Evolutionary conservation across 2,329 filamentous ascomycete species (phyloP), one percentile per base, ranked within the genome.

Genomic region (Albifimbria verrucaria): DNA sequence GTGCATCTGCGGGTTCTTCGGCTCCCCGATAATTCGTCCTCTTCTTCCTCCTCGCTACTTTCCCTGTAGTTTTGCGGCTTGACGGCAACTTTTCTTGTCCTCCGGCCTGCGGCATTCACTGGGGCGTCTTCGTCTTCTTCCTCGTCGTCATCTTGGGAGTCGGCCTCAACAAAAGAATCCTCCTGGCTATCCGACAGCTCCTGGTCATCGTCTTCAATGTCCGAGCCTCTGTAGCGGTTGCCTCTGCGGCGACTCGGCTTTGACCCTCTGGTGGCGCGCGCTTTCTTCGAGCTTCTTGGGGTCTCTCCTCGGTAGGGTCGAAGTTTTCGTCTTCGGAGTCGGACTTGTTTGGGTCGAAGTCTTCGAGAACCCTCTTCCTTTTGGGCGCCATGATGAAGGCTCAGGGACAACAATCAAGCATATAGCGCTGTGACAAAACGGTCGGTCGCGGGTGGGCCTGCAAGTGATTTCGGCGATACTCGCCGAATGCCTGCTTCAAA

Each of bases 281-380:
- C 62, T 51, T 75, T 77, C 58, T 75, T 79, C 51, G 68, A 68
- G 55, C 57, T 68, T 54, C 72, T 72, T 15, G 70, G 17, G 77
- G 71, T 25, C 72, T 70, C 23, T 70, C 73, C 59, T 78, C 75
- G 21, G 67, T 64, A 17, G 83, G 83, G 53, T 85, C 79, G 62
- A 87, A 88, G 66, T 86, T 86, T 58, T 84, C 82, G 63, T 88
- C 85, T 48, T 84, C 79, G 2, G 85, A 76, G 59, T 88, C 85
- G 49, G 85, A 87, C 64, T 84, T 80, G 66, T 86, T 87, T 3
- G 81, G 82, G 66, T 88, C 85, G 59, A 87, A 87, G 51, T 77
- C 75, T 57, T 83, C 78, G 52, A 83, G 69, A 53, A 75, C 75
- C 57, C 78, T 73, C 75, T 86, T 87, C 51, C 84, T 74, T 66